Evolutionary conservation across 345 rosid species (phyloP).

Genomic region (Noccaea caerulescens): DNA sequence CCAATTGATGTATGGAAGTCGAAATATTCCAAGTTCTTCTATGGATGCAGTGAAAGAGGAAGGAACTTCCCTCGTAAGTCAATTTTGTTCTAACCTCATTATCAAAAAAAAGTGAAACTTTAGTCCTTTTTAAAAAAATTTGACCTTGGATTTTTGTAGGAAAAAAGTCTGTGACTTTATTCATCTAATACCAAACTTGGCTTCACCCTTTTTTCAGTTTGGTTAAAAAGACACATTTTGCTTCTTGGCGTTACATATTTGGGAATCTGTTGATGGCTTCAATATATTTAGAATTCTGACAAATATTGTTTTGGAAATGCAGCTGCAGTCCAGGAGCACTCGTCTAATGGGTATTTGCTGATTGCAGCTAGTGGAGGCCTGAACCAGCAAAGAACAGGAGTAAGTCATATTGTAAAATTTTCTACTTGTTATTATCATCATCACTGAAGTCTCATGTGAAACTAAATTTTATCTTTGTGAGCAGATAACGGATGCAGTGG

Average conservation of each 20-base stretch:
- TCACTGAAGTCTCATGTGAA: neutral
- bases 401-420: conserved; percentile 49
- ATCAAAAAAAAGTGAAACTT: conserved; percentile 22
- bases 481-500: conserved; percentile 98
- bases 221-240: conserved; percentile 15
- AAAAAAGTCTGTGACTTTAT: conserved; percentile 33
- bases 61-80: conserved; percentile 68
- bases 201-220: conserved; percentile 11
- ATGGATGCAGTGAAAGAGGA: conserved; percentile 87
- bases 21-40: conserved; percentile 57
- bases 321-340: conserved; percentile 69
- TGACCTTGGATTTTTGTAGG: conserved; percentile 10
- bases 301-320: conserved; percentile 37
- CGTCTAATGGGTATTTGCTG: conserved; percentile 93
- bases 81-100: conserved; percentile 9
- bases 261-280: conserved; percentile 19
- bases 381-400: conserved; percentile 99
- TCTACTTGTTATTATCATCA: too few relatives aligned
- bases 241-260: neutral
- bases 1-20: conserved; percentile 94
- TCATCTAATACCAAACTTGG: conserved; percentile 18
- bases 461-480: conserved; percentile 21
- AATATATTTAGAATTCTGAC: neutral
- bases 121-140: neutral
- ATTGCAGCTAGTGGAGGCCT: conserved; percentile 98